Conservation (phyloP, 2,329 filamentous ascomycete genomes). For the Sarocladium strictum region DNA sequence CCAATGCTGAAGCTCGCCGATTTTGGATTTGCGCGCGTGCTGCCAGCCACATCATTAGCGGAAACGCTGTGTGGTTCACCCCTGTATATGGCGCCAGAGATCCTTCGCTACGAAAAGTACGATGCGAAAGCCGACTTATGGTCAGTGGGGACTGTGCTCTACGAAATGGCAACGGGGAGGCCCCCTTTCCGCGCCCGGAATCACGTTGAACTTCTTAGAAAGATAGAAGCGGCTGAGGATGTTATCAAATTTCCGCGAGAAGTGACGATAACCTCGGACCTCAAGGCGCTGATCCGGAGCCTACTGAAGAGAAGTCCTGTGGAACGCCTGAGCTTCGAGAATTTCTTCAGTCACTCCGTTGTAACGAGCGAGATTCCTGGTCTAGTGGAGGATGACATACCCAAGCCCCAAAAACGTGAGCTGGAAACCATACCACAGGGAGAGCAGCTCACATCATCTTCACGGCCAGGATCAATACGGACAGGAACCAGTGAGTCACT, state of each 20-base stretch:
- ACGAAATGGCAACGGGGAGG: slow-evolving; percentile 87
- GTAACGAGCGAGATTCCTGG: slow-evolving; percentile 73
- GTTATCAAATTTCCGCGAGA: slow-evolving; percentile 76
- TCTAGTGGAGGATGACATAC: slow-evolving; percentile 70
- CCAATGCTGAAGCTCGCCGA: slow-evolving; percentile 98
- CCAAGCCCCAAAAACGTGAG: slow-evolving; percentile 33
- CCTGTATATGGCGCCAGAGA: slow-evolving; percentile 98
- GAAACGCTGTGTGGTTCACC: slow-evolving; percentile 96
- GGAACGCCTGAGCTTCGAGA: slow-evolving; percentile 78
- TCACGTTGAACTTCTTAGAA: slow-evolving; percentile 87
- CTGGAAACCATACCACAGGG: slow-evolving; percentile 26
- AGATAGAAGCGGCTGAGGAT: slow-evolving; percentile 86
- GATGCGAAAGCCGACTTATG: slow-evolving; percentile 95
- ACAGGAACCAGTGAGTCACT: slow-evolving; percentile 4
- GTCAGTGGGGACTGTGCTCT: slow-evolving; percentile 94
- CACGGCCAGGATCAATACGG: slow-evolving; percentile 9
- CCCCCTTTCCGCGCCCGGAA: slow-evolving; percentile 90
- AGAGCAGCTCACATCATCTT: slow-evolving; percentile 21
- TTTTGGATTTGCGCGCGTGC: slow-evolving; percentile 93
- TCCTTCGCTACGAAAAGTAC: slow-evolving; percentile 93
- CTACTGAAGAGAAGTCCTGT: slow-evolving; percentile 81
- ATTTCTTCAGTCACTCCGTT: slow-evolving; percentile 73
- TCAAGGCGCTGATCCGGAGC: slow-evolving; percentile 74
- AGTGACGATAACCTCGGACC: slow-evolving; percentile 61
- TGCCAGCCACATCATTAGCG: slow-evolving; percentile 85